A percentile compares a stretch with the other conserved stretches of the same genome.
These are phyloP conservation scores for Aspergillus nomiae DNA, from an alignment of 2,329 filamentous ascomycete species.

Conservation along the genomic window DNA sequence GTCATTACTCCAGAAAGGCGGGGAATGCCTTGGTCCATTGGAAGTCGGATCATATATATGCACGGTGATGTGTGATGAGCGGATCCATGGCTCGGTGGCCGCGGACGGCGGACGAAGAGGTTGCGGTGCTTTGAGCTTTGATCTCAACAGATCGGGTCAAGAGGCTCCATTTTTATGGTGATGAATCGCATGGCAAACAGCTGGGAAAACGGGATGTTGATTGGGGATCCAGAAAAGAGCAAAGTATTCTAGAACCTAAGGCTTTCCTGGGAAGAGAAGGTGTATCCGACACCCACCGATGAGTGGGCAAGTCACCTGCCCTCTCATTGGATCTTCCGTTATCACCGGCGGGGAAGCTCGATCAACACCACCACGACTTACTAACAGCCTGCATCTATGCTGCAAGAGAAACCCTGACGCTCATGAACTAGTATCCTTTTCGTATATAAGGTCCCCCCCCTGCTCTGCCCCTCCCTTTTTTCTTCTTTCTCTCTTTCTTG, in stretches of 20 bases:
- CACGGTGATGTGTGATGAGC: neutral
- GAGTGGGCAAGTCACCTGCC: constrained; percentile 1
- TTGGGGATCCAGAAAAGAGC: neutral
- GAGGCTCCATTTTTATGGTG: neutral
- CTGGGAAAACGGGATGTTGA: neutral
- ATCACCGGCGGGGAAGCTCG: constrained; percentile 18
- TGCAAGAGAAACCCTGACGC: neutral
- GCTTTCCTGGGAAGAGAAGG: constrained; percentile 32
- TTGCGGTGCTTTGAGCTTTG: neutral
- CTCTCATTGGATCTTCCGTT: constrained; percentile 21
- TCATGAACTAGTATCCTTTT: neutral
- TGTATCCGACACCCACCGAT: constrained; percentile 29
- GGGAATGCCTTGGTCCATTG: neutral
- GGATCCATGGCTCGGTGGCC: neutral
- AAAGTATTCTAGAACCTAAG: neutral
- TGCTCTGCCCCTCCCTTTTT: constrained; percentile 7
- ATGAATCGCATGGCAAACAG: neutral
- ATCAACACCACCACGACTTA: neutral
- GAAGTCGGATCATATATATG: neutral
- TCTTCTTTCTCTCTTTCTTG: neutral
- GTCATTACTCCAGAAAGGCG: neutral
- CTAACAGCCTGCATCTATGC: neutral
- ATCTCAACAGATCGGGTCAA: neutral
- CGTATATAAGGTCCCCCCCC: neutral
- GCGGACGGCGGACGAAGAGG: neutral